phyloP scores from a whole-genome alignment of 2,329 filamentous ascomycete genomes.

The Ceratocystis alfenasii region DNA sequence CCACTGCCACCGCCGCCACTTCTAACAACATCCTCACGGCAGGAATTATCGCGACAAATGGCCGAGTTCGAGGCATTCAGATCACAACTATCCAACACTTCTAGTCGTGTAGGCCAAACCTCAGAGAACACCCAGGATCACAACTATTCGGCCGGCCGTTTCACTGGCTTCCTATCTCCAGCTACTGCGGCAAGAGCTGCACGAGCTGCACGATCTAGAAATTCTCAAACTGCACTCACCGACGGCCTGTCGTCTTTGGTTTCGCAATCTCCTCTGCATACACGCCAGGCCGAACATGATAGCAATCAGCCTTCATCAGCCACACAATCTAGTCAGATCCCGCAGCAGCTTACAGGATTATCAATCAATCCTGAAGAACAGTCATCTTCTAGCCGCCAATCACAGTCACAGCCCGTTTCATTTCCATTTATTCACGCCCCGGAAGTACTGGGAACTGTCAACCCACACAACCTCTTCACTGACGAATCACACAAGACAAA shows the following conservation, averaged over 20 bases:
- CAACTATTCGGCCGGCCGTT: background rate
- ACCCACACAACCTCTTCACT: conserved; percentile 26
- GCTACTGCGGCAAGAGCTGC: background rate
- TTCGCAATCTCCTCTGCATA: background rate
- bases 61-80: background rate
- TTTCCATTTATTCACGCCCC: background rate
- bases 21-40: background rate
- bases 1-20: background rate
- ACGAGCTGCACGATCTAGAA: background rate
- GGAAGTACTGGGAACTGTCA: background rate
- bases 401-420: background rate
- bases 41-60: background rate
- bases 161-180: background rate
- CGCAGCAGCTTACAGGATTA: background rate
- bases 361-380: background rate
- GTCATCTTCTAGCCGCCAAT: background rate
- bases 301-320: background rate
- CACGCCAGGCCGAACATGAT: background rate
- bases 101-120: background rate
- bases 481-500: conserved; percentile 47
- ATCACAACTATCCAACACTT: background rate
- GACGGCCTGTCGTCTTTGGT: background rate
- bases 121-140: background rate
- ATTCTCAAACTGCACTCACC: background rate
- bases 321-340: background rate